These are phyloP conservation scores for Syncephalastrum monosporum DNA, from an alignment of 371 early-diverging fungal species.

Conservation along the genomic window DNA sequence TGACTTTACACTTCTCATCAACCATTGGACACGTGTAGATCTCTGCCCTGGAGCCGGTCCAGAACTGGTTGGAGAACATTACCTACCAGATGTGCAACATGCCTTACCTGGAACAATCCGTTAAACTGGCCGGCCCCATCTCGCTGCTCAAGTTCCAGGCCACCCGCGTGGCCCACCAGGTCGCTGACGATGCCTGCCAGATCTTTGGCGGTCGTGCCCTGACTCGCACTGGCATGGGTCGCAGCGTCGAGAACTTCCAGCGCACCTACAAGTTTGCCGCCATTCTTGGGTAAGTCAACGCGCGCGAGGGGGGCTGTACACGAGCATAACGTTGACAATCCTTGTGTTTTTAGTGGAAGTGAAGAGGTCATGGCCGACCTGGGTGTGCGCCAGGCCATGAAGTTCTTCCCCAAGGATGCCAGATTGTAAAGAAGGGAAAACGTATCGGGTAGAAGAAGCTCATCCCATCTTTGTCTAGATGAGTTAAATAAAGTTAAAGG, in stretches of 20 bases:
- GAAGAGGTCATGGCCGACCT: constrained; percentile 64
- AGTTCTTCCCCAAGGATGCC: constrained; percentile 29
- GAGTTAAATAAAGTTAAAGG: no score
- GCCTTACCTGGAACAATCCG: constrained; percentile 58
- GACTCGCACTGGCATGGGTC: constrained; percentile 66
- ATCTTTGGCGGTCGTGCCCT: constrained; percentile 73
- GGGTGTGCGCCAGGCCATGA: constrained; percentile 50
- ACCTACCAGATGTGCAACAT: constrained; percentile 69
- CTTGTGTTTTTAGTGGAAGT: constrained; percentile 79
- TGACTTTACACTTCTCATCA: constrained; percentile 11
- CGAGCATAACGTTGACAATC: no score
- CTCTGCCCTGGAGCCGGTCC: constrained; percentile 55
- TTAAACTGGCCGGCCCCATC: constrained; percentile 68
- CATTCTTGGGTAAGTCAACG: neutral
- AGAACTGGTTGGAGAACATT: constrained; percentile 62
- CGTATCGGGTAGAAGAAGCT: no score
- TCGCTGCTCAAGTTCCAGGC: constrained; percentile 59
- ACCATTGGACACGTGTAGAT: constrained; percentile 36
- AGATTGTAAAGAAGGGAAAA: constrained; percentile 9
- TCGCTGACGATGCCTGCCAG: constrained; percentile 65
- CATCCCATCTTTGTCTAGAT: no score
- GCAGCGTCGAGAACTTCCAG: constrained; percentile 55
- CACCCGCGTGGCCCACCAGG: constrained; percentile 58
- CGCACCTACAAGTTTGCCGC: constrained; percentile 56
- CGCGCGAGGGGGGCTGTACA: no score